These are phyloP conservation scores for Mollisiaceae sp. DNA, from an alignment of 2,329 filamentous ascomycete genomes.

Conservation along the genomic window DNA sequence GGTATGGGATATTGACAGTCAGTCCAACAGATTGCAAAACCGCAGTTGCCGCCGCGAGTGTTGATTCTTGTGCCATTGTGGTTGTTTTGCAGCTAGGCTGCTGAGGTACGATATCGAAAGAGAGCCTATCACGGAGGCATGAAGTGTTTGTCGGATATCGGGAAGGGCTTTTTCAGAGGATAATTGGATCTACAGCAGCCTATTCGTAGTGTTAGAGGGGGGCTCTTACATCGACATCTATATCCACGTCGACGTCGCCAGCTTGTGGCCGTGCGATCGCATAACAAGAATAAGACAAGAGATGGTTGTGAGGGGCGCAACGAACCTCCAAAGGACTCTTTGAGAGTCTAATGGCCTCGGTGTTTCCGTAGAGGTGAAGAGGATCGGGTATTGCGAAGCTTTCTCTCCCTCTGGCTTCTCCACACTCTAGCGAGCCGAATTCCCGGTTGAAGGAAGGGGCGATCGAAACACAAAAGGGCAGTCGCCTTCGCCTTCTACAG, in stretches of 20 bases:
- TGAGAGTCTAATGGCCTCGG: background rate
- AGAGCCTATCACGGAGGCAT: slow-evolving; percentile 35
- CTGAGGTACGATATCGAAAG: slow-evolving; percentile 19
- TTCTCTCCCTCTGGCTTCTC: background rate
- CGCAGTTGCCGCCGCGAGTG: slow-evolving; percentile 58
- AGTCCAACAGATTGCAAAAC: slow-evolving; percentile 58
- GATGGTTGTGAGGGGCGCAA: background rate
- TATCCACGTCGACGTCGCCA: too few relatives aligned
- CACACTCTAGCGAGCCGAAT: background rate
- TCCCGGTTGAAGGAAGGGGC: background rate
- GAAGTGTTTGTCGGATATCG: slow-evolving; percentile 20
- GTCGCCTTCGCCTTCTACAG: slow-evolving; percentile 5
- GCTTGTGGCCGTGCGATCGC: background rate
- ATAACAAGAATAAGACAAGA: background rate
- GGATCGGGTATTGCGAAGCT: background rate
- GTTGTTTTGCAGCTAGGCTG: slow-evolving; percentile 36
- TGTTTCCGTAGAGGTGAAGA: background rate
- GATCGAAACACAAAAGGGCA: background rate
- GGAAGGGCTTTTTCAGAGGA: background rate
- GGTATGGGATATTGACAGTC: slow-evolving; percentile 29
- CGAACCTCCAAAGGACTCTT: background rate
- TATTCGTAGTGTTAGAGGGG: slow-evolving; percentile 1
- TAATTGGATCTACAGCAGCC: background rate
- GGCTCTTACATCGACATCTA: background rate
- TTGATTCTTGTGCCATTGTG: slow-evolving; percentile 53